phyloP scores from a whole-genome alignment of 139 green algal species.

The Chlamydomonas sp. region DNA sequence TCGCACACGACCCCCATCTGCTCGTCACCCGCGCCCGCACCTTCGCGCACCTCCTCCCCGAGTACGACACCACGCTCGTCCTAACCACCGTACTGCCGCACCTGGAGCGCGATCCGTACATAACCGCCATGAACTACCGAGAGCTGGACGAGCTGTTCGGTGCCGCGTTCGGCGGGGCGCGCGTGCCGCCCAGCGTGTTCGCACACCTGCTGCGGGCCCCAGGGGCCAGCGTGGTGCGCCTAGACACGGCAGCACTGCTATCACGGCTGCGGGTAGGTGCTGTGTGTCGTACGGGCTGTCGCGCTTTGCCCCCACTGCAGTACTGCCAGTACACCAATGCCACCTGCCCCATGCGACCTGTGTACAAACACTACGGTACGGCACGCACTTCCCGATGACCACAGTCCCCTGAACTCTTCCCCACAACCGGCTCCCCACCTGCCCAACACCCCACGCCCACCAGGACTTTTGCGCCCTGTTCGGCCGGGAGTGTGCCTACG shows the following conservation, averaged over 20 bases:
- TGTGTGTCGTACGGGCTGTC: too few relatives aligned
- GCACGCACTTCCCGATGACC: too few relatives aligned
- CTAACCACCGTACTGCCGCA: slow-evolving; percentile 9
- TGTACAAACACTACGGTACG: too few relatives aligned
- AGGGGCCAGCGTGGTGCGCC: slow-evolving; percentile 1
- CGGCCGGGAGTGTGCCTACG: slow-evolving; percentile 4
- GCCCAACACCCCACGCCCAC: neutral
- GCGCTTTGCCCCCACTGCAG: too few relatives aligned
- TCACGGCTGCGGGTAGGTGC: too few relatives aligned
- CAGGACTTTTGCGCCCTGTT: slow-evolving; percentile 8
- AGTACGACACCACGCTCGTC: slow-evolving; percentile 20
- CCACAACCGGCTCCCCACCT: too few relatives aligned
- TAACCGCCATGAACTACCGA: neutral
- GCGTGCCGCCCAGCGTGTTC: slow-evolving; percentile 28
- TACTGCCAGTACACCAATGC: too few relatives aligned
- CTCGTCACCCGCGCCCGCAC: neutral
- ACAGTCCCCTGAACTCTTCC: too few relatives aligned
- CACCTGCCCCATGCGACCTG: too few relatives aligned
- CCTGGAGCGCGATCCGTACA: neutral
- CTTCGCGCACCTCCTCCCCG: slow-evolving; percentile 1
- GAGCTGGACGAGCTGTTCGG: slow-evolving; percentile 23
- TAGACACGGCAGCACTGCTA: neutral
- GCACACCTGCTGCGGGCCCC: slow-evolving; percentile 10
- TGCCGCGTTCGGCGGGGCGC: slow-evolving; percentile 12
- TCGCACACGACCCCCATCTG: slow-evolving; percentile 2